phyloP scores from a whole-genome alignment of 768 basidiomycete species.

The Psilocybe cubensis region DNA sequence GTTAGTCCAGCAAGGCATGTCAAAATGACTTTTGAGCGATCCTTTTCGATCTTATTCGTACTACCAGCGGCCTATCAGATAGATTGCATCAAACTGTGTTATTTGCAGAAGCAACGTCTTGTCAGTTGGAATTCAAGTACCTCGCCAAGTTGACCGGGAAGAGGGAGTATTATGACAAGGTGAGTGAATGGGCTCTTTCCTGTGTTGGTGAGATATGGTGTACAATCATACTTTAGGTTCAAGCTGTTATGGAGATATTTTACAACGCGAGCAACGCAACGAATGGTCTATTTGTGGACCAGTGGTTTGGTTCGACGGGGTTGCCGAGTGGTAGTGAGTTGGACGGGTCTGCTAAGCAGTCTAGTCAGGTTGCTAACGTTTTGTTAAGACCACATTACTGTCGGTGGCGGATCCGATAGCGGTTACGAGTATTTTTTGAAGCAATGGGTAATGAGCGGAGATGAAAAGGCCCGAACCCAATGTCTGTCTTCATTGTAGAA shows the following conservation, averaged over 20 bases:
- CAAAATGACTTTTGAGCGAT: neutral
- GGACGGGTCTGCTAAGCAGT: neutral
- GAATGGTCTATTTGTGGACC: conserved; percentile 37
- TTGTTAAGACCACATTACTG: conserved; percentile 43
- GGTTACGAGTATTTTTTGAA: conserved; percentile 74
- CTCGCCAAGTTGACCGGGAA: conserved; percentile 69
- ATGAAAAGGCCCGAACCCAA: conserved; percentile 48
- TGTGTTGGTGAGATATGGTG: neutral
- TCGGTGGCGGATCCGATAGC: conserved; percentile 64
- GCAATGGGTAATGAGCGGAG: conserved; percentile 59
- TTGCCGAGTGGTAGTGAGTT: conserved; percentile 27
- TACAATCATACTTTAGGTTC: conserved; percentile 26
- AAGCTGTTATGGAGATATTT: conserved; percentile 40
- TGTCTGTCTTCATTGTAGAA: conserved; percentile 44
- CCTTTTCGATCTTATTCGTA: neutral
- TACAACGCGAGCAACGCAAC: conserved; percentile 30
- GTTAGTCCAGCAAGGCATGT: conserved; percentile 58
- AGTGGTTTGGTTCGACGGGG: conserved; percentile 28
- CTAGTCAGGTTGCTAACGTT: neutral
- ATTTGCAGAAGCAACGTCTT: conserved; percentile 48
- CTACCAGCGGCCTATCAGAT: conserved; percentile 31
- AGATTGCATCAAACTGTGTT: conserved; percentile 19
- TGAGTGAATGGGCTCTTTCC: conserved; percentile 13
- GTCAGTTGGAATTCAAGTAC: conserved; percentile 79
- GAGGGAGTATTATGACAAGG: conserved; percentile 48